These are phyloP conservation scores for Bombardia bombarda DNA, from an alignment of 495 filamentous ascomycete genomes.

Conservation along the genomic window DNA sequence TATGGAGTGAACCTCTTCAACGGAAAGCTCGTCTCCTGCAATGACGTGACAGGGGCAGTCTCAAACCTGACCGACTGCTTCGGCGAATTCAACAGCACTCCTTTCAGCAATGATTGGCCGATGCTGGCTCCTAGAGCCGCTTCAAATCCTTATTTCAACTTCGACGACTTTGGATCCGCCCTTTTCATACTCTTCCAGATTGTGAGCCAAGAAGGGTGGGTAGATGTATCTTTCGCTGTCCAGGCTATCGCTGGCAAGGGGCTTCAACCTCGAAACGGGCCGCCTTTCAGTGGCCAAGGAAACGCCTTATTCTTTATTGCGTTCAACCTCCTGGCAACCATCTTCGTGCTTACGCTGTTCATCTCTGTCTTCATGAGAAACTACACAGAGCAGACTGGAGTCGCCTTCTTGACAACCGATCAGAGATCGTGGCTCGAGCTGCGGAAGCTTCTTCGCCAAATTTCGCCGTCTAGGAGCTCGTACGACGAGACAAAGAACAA, in stretches of 20 bases:
- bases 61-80: constrained; percentile 65
- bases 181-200: constrained; percentile 98
- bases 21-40: constrained; percentile 72
- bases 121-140: constrained; percentile 75
- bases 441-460: constrained; percentile 84
- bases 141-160: constrained; percentile 77
- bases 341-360: constrained; percentile 96
- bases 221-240: constrained; percentile 76
- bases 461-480: constrained; percentile 85
- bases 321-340: constrained; percentile 93
- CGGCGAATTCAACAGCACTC: constrained; percentile 68
- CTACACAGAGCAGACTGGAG: constrained; percentile 97
- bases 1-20: constrained; percentile 91
- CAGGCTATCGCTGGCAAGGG: constrained; percentile 74
- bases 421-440: constrained; percentile 96
- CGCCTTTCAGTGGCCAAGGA: constrained; percentile 49
- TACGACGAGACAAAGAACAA: constrained; percentile 61
- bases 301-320: constrained; percentile 92
- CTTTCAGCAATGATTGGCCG: constrained; percentile 65
- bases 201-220: constrained; percentile 97
- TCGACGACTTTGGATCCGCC: constrained; percentile 87
- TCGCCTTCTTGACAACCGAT: constrained; percentile 92
- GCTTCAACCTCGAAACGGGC: constrained; percentile 57
- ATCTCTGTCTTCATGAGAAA: constrained; percentile 99
- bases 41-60: constrained; percentile 51